Base-by-base conservation (phyloP, 1,284 basidiomycete genomes). In the Chalciporus sp. region DNA sequence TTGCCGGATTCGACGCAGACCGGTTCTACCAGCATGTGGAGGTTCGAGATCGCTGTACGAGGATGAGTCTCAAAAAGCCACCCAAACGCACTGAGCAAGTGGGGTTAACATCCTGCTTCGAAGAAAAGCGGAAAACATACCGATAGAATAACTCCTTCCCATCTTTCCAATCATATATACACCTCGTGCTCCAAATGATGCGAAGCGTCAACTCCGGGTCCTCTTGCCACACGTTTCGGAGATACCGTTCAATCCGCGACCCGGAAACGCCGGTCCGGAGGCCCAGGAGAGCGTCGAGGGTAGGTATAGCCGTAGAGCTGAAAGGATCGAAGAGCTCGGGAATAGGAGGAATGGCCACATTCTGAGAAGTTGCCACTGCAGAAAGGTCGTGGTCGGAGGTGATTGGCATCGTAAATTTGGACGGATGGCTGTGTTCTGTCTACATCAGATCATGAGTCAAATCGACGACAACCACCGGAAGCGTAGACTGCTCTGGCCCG, bases 51-150 rank as follows among this genome's bases (percentile, higher is more conserved):
- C 10, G 84, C 85, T 0, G 85, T 88, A 8, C 83, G 77, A 2
- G 84, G 84, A 52, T 86, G 83, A 20, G 83, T 72, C 16, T 82
- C 69, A 59, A 80, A 84, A 3, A 86, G 72, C 84, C 84, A 86
- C 9, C 81, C 83, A 52, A 79, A 85, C 3, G 80, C 78, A 16
- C 77, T 78, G 57, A 47, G 57, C 19, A 1, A 60, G 56, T 28
- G 16, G n/a, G 37, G 44, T 51, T 28, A 20, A 43, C 37, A 35
- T 20, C 27, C 8, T 9, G 3, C 10, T 31, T 6, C 33, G 14
- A 23, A 37, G 40, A 44, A 2, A 58, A 37, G 49, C 49, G 56
- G n/a, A 57, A 51, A 49, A 70, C 65, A 55, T 59, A 76, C 71
- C 69, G 71, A 63, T 86, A 86, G 59, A 87, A 86, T 0, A 69